Evolutionary conservation across 352 stramenopile genomes (phyloP).

Genomic region (Pythium aristosporum): DNA sequence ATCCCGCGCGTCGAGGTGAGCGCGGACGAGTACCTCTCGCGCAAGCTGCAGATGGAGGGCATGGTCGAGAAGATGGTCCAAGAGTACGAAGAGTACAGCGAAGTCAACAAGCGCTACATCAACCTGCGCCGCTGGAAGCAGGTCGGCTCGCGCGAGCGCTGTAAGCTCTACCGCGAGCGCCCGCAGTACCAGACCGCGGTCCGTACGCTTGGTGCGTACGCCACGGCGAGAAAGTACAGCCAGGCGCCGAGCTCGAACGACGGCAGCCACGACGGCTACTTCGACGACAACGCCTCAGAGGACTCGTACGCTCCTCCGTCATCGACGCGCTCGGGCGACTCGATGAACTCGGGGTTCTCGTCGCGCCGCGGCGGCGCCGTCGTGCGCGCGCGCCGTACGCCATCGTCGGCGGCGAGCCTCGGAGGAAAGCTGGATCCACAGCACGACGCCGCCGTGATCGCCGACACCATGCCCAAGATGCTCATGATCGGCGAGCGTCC

Average conservation of each 20-base stretch:
- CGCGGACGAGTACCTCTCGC: conserved; percentile 21
- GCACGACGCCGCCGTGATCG: conserved; percentile 1
- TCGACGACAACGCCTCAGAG: conserved; percentile 13
- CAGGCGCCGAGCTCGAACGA: conserved; percentile 1
- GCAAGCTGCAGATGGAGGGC: conserved; percentile 25
- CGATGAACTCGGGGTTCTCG: neutral
- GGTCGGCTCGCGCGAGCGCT: conserved; percentile 22
- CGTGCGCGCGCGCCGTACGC: conserved; percentile 5
- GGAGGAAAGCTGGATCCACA: no score
- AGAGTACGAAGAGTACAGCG: conserved; percentile 31
- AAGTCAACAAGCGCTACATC: conserved; percentile 27
- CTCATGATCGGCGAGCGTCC: conserved; percentile 31
- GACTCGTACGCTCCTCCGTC: conserved; percentile 11
- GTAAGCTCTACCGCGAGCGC: conserved; percentile 27
- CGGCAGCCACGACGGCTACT: neutral
- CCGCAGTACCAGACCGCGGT: conserved; percentile 21
- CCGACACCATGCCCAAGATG: conserved; percentile 21
- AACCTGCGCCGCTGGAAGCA: conserved; percentile 28
- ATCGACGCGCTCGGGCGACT: conserved; percentile 1
- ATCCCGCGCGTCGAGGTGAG: conserved; percentile 29
- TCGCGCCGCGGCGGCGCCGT: neutral
- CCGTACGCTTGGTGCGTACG: conserved; percentile 10
- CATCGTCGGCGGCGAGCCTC: neutral
- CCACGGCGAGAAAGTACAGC: conserved; percentile 9
- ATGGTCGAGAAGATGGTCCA: conserved; percentile 37